Conservation (phyloP, 2,329 filamentous ascomycete genomes). For the Endocalyx cinctus region DNA sequence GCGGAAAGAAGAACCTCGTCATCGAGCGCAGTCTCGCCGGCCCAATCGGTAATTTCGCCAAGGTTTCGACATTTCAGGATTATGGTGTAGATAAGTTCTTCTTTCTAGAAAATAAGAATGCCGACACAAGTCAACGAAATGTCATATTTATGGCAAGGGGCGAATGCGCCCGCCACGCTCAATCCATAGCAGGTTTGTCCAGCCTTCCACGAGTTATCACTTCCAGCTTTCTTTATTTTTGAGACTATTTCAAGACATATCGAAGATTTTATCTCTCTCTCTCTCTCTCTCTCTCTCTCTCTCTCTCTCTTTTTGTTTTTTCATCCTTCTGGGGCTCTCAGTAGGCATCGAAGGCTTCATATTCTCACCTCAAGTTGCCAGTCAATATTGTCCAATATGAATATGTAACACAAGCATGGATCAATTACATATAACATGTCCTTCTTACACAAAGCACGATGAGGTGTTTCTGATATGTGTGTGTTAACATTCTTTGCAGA, state of each 20-base stretch:
- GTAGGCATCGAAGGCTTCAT: constrained; percentile 11
- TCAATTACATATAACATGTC: constrained; percentile 39
- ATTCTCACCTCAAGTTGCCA: constrained; percentile 46
- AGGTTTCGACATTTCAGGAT: constrained; percentile 91
- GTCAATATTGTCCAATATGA: constrained; percentile 51
- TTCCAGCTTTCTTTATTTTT: too few species aligned
- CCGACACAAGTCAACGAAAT: constrained; percentile 91
- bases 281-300: constrained; percentile 3
- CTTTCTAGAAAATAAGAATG: constrained; percentile 91
- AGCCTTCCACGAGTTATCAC: too few species aligned
- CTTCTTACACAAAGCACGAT: constrained; percentile 24
- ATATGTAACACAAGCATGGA: constrained; percentile 9
- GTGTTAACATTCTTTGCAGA: constrained; percentile 63
- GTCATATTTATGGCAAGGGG: constrained; percentile 89
- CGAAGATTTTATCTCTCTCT: too few species aligned
- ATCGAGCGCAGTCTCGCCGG: constrained; percentile 88
- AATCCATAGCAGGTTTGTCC: constrained; percentile 79
- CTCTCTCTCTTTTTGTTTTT: constrained; percentile 4
- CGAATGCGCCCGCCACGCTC: constrained; percentile 79
- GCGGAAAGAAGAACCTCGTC: constrained; percentile 97
- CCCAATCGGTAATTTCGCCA: constrained; percentile 84
- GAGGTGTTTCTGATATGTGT: constrained; percentile 48
- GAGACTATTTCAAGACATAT: too few species aligned
- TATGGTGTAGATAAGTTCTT: constrained; percentile 98
- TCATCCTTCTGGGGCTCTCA: constrained; percentile 9